These are phyloP conservation scores for Astrothelium macrocarpum DNA, from an alignment of 495 filamentous ascomycete genomes.

Conservation along the genomic window DNA sequence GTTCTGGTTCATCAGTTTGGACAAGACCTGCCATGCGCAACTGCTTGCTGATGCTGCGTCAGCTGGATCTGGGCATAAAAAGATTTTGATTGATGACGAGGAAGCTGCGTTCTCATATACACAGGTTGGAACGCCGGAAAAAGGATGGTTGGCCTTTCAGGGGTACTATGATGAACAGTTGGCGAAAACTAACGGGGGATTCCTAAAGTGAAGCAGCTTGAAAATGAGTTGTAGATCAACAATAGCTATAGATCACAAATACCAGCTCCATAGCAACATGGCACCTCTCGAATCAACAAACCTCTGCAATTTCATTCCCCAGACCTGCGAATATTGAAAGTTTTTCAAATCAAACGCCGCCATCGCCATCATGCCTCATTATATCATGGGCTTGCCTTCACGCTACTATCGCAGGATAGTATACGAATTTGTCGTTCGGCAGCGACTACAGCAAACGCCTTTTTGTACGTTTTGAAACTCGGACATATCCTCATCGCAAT, in stretches of 20 bases:
- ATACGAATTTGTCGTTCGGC: not conserved
- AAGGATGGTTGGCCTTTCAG: slow-evolving; percentile 43
- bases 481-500: not conserved
- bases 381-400: not conserved
- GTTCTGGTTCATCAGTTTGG: slow-evolving; percentile 57
- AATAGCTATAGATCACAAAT: not conserved
- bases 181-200: slow-evolving; percentile 37
- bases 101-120: slow-evolving; percentile 40
- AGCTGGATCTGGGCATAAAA: slow-evolving; percentile 44
- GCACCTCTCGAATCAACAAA: not conserved
- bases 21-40: slow-evolving; percentile 57
- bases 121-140: slow-evolving; percentile 35
- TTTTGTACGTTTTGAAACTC: not conserved
- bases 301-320: not conserved
- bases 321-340: not conserved
- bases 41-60: slow-evolving; percentile 55
- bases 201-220: slow-evolving; percentile 20
- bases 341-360: not conserved
- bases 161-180: slow-evolving; percentile 41
- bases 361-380: not conserved
- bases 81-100: slow-evolving; percentile 44
- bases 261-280: not conserved
- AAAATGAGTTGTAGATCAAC: not conserved
- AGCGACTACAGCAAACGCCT: not conserved
- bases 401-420: not conserved